A percentile compares a stretch with the other conserved stretches of the same genome.
phyloP scores from a whole-genome alignment of 257 asterid species.

The Rubia yunnanensis region DNA sequence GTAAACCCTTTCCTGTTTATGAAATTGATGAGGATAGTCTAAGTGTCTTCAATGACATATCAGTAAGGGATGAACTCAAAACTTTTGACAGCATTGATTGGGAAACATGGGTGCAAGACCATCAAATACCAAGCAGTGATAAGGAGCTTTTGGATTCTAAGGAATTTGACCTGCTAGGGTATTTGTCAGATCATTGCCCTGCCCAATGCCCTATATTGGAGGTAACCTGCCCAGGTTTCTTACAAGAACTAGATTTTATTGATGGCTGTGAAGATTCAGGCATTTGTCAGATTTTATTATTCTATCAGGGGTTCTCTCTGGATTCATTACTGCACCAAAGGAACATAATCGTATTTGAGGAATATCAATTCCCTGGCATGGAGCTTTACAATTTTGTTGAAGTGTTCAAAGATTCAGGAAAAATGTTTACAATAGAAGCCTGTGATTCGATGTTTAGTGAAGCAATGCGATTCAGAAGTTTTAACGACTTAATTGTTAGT shows the following conservation, averaged over 20 bases:
- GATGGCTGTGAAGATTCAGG: slow-evolving; percentile 39
- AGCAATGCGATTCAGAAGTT: slow-evolving; percentile 52
- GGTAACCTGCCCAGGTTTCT: slow-evolving; percentile 19
- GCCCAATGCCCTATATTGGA: slow-evolving; percentile 29
- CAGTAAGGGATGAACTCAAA: slow-evolving; percentile 32
- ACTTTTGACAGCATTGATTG: slow-evolving; percentile 36
- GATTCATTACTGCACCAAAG: slow-evolving; percentile 22
- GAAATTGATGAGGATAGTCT: slow-evolving; percentile 54
- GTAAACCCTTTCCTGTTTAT: slow-evolving; percentile 44
- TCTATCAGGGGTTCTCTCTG: slow-evolving; percentile 21
- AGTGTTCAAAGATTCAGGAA: slow-evolving; percentile 34
- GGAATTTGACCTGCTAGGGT: slow-evolving; percentile 47
- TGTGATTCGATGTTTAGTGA: slow-evolving; percentile 56
- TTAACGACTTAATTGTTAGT: slow-evolving; percentile 55
- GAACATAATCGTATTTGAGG: slow-evolving; percentile 41
- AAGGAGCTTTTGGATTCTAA: slow-evolving; percentile 42
- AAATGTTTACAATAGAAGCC: slow-evolving; percentile 37
- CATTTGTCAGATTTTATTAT: slow-evolving; percentile 16
- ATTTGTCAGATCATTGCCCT: slow-evolving; percentile 32
- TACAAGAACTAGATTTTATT: slow-evolving; percentile 28
- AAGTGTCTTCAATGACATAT: slow-evolving; percentile 27
- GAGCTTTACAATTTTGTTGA: slow-evolving; percentile 37
- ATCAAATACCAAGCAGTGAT: slow-evolving; percentile 27
- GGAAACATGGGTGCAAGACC: slow-evolving; percentile 34
- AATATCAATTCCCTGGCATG: slow-evolving; percentile 41